Conservation (phyloP, 768 basidiomycete species). For the Daedaleopsis sinensis region DNA sequence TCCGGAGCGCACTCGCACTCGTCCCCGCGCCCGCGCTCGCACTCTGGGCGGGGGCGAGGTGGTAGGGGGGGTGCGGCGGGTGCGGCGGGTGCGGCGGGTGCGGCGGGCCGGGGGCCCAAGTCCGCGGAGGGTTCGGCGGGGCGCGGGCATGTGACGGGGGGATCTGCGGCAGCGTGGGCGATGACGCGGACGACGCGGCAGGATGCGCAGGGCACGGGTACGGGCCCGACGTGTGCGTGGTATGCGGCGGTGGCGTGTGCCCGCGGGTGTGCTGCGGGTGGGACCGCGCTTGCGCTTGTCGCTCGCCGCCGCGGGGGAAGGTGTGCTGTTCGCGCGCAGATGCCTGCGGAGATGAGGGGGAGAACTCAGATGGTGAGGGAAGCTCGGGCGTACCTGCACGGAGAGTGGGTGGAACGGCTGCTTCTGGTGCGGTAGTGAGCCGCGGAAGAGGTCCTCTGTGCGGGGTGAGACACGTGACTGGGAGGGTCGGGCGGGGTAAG, state of each 20-base stretch:
- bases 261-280: not conserved
- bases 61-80: too few species aligned
- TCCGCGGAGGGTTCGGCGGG: constrained; percentile 2
- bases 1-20: constrained; percentile 5
- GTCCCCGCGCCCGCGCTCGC: not conserved
- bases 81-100: constrained; percentile 8
- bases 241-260: not conserved
- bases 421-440: constrained; percentile 6
- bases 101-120: not conserved
- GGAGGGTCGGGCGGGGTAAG: not conserved
- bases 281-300: not conserved
- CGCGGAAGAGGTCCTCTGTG: constrained; percentile 21
- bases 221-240: not conserved
- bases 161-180: not conserved
- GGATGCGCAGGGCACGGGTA: not conserved
- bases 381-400: not conserved
- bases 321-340: not conserved
- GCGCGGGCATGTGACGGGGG: not conserved
- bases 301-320: not conserved
- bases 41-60: too few species aligned
- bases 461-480: not conserved
- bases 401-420: constrained; percentile 14
- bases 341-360: not conserved
- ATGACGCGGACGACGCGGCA: not conserved
- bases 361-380: not conserved